phyloP scores from a whole-genome alignment of 352 stramenopile genomes.

The Pythium diclinum region DNA sequence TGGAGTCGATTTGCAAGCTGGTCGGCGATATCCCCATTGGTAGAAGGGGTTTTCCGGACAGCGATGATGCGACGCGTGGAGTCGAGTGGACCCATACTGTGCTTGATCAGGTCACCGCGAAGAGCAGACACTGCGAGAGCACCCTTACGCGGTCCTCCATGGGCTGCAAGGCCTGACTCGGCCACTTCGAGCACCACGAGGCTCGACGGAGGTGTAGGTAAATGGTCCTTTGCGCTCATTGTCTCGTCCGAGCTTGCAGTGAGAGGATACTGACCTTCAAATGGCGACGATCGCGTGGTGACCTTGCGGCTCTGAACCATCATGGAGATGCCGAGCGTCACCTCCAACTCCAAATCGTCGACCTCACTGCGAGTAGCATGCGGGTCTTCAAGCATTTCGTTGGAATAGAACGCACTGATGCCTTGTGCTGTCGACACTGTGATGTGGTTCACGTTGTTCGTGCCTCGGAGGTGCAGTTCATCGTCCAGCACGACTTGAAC shows the following conservation, averaged over 20 bases:
- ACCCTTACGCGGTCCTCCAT: neutral
- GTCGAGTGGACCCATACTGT: slow-evolving; percentile 7
- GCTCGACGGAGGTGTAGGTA: neutral
- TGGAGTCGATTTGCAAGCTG: neutral
- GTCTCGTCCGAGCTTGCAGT: neutral
- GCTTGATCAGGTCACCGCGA: slow-evolving; percentile 4
- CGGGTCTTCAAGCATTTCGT: slow-evolving; percentile 44
- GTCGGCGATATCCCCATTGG: neutral
- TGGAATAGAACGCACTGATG: slow-evolving; percentile 62
- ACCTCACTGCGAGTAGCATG: neutral
- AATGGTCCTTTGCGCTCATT: neutral
- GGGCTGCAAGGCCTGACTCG: neutral
- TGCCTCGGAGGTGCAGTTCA: slow-evolving; percentile 30
- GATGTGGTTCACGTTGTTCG: slow-evolving; percentile 64
- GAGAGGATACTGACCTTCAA: slow-evolving; percentile 12
- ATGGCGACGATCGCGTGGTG: slow-evolving; percentile 12
- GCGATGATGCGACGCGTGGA: slow-evolving; percentile 9
- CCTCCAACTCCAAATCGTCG: slow-evolving; percentile 17
- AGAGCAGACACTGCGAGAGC: neutral
- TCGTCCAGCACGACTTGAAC: slow-evolving; percentile 48
- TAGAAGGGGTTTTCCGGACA: neutral
- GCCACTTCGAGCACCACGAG: slow-evolving; percentile 14
- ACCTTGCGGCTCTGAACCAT: slow-evolving; percentile 23
- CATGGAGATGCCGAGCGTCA: slow-evolving; percentile 14
- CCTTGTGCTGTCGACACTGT: slow-evolving; percentile 49